Conservation (phyloP, 768 basidiomycete genomes). For the Serpula lacrymans region DNA sequence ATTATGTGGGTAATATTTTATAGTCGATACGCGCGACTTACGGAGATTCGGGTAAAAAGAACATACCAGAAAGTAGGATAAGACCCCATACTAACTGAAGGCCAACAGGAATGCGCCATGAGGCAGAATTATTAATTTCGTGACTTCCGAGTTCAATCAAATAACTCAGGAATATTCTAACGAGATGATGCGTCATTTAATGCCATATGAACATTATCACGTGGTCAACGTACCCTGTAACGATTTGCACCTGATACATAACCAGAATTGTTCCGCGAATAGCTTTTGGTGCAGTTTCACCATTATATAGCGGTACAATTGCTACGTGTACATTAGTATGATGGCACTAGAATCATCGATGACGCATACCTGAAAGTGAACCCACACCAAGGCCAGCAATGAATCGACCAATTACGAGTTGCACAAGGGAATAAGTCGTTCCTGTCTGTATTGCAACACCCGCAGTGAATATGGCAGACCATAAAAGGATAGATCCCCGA, state of each 20-base stretch:
- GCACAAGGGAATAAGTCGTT: constrained; percentile 54
- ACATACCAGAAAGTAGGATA: constrained; percentile 62
- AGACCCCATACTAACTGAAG: constrained; percentile 71
- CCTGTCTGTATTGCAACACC: constrained; percentile 71
- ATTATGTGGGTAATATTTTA: too few relatives aligned
- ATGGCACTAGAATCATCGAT: constrained; percentile 1
- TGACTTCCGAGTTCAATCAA: constrained; percentile 69
- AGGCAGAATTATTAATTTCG: constrained; percentile 49
- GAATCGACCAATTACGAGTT: constrained; percentile 71
- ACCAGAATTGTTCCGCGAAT: constrained; percentile 71
- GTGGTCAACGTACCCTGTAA: constrained; percentile 48
- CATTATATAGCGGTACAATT: constrained; percentile 69
- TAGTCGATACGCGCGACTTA: constrained; percentile 38
- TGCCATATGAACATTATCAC: neutral
- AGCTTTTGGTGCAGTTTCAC: constrained; percentile 73
- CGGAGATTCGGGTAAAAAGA: constrained; percentile 80
- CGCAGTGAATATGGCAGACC: constrained; percentile 69
- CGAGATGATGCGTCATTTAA: neutral
- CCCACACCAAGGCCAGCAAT: constrained; percentile 78
- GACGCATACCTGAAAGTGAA: constrained; percentile 58
- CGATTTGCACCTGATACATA: constrained; percentile 76
- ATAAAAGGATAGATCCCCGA: constrained; percentile 70
- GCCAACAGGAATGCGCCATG: constrained; percentile 75
- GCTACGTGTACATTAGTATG: constrained; percentile 22
- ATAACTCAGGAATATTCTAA: constrained; percentile 70